Evolutionary conservation across 2,329 filamentous ascomycete species (phyloP).

Genomic region (Podosphaera fusca): DNA sequence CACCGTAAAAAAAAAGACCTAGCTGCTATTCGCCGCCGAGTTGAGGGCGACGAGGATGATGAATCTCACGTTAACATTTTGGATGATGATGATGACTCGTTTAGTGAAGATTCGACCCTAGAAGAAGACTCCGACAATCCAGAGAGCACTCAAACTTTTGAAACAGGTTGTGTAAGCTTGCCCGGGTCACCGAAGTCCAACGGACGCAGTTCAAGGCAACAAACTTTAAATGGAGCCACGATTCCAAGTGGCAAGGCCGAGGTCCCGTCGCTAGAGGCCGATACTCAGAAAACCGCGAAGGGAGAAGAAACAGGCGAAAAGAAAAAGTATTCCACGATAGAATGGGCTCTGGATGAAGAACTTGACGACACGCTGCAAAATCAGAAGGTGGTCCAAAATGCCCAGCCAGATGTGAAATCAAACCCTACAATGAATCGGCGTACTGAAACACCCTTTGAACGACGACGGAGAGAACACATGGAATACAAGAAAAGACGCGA

Average conservation of each 20-base stretch:
- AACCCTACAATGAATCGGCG: constrained; percentile 19
- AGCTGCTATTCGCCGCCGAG: constrained; percentile 42
- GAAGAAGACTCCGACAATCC: neutral
- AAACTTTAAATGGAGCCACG: neutral
- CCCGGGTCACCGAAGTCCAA: neutral
- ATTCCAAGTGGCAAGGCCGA: neutral
- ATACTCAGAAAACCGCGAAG: constrained; percentile 12
- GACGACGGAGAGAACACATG: constrained; percentile 65
- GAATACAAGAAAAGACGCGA: constrained; percentile 76
- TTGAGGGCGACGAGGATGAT: constrained; percentile 44
- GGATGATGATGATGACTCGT: constrained; percentile 40
- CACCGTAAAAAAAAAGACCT: constrained; percentile 37
- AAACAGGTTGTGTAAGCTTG: neutral
- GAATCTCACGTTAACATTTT: constrained; percentile 31
- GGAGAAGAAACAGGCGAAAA: constrained; percentile 36
- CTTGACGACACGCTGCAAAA: constrained; percentile 15
- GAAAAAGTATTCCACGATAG: constrained; percentile 13
- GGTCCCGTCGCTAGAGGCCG: too few relatives aligned
- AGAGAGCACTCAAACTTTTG: neutral
- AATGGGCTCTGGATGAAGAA: constrained; percentile 9
- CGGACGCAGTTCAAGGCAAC: neutral
- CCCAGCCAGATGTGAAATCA: constrained; percentile 16
- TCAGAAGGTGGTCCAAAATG: constrained; percentile 10
- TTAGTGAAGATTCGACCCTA: constrained; percentile 33
- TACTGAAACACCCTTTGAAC: constrained; percentile 39